Evolutionary conservation across 1,284 basidiomycete species (phyloP).

Genomic region (Ustilago esculenta): DNA sequence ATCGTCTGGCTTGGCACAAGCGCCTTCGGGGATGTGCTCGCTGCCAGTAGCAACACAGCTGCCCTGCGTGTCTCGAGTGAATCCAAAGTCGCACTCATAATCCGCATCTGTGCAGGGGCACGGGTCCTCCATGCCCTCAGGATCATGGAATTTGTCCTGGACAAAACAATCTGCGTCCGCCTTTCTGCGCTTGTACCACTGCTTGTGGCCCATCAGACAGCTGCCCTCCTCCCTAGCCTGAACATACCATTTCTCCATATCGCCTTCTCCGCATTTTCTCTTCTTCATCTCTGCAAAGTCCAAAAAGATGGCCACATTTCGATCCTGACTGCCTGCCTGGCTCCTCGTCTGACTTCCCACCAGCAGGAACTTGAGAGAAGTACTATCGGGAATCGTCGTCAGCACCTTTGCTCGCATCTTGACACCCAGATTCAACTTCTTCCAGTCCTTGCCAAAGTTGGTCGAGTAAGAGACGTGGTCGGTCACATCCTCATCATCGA

Average conservation of each 20-base stretch:
- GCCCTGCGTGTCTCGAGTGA: slow-evolving; percentile 74
- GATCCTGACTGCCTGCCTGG: slow-evolving; percentile 72
- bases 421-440: slow-evolving; percentile 76
- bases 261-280: slow-evolving; percentile 77
- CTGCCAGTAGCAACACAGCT: slow-evolving; percentile 83
- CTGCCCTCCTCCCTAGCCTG: slow-evolving; percentile 72
- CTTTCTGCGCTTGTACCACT: slow-evolving; percentile 92
- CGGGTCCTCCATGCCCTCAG: slow-evolving; percentile 75
- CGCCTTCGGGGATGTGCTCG: slow-evolving; percentile 82
- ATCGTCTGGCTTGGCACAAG: slow-evolving; percentile 73
- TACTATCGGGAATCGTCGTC: slow-evolving; percentile 89
- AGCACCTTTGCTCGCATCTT: slow-evolving; percentile 80
- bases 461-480: slow-evolving; percentile 82
- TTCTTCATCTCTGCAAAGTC: slow-evolving; percentile 81
- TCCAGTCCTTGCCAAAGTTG: slow-evolving; percentile 85
- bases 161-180: slow-evolving; percentile 86
- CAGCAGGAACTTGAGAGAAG: slow-evolving; percentile 87
- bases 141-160: slow-evolving; percentile 76
- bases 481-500: slow-evolving; percentile 86
- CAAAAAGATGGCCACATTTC: slow-evolving; percentile 79
- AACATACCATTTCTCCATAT: slow-evolving; percentile 91
- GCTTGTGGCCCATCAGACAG: slow-evolving; percentile 96
- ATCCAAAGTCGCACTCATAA: slow-evolving; percentile 96
- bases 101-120: slow-evolving; percentile 87
- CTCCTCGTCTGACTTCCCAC: slow-evolving; percentile 79